Conservation (phyloP, 352 stramenopile genomes). For the Stramenopiles sp. region DNA sequence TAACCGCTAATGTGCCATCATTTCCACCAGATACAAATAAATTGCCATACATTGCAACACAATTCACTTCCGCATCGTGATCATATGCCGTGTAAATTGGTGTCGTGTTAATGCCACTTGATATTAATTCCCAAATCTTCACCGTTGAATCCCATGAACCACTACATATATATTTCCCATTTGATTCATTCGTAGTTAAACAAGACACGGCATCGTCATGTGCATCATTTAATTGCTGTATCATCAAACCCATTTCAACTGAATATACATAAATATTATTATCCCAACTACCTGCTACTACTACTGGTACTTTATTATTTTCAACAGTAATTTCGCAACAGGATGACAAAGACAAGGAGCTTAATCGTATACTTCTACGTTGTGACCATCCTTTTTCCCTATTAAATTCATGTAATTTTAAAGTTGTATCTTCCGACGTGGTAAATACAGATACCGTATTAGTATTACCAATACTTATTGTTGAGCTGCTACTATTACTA, state of each 20-base stretch:
- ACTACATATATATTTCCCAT: not conserved
- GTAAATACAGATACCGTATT: slow-evolving; percentile 38
- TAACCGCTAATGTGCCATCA: not conserved
- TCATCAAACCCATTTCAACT: slow-evolving; percentile 26
- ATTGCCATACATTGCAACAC: not conserved
- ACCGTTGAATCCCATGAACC: not conserved
- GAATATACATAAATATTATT: slow-evolving; percentile 50
- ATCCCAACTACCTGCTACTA: slow-evolving; percentile 48
- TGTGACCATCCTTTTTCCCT: not conserved
- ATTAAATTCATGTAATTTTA: slow-evolving; percentile 26
- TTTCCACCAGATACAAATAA: not conserved
- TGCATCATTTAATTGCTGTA: slow-evolving; percentile 38
- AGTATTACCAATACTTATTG: too few relatives aligned
- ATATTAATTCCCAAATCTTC: not conserved
- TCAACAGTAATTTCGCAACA: slow-evolving; percentile 44
- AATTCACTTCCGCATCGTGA: not conserved
- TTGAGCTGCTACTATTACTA: too few relatives aligned
- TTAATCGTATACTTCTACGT: slow-evolving; percentile 9
- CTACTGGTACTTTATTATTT: slow-evolving; percentile 24
- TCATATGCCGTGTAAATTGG: not conserved
- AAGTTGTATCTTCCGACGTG: slow-evolving; percentile 38
- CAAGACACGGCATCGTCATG: slow-evolving; percentile 44
- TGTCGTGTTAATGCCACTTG: not conserved
- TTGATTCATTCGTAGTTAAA: slow-evolving; percentile 21
- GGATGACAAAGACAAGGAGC: slow-evolving; percentile 28